Evolutionary conservation across 1,284 basidiomycete species (phyloP).

Genomic region (Mycena citricolor): DNA sequence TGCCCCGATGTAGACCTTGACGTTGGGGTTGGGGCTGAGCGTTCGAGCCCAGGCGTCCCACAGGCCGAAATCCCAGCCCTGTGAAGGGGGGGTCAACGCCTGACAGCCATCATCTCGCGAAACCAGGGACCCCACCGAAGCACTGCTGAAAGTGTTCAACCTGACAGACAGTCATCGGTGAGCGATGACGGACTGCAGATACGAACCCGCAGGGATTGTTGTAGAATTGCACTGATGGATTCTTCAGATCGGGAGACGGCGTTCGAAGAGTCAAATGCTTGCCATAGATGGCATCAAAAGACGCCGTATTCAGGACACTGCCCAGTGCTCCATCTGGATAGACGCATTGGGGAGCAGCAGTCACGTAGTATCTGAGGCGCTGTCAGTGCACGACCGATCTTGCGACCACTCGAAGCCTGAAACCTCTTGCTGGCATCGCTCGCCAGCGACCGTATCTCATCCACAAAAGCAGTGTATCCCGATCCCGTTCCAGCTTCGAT

Average conservation of each 20-base stretch:
- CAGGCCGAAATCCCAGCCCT: conserved; percentile 56
- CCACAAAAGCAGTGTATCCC: conserved; percentile 60
- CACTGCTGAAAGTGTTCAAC: conserved; percentile 9
- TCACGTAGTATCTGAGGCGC: conserved; percentile 58
- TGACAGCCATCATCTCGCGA: background rate
- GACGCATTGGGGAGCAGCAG: conserved; percentile 57
- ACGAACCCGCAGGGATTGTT: conserved; percentile 36
- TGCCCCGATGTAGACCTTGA: conserved; percentile 62
- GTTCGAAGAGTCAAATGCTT: conserved; percentile 26
- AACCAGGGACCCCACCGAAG: conserved; percentile 36
- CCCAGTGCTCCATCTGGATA: conserved; percentile 58
- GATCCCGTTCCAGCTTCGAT: conserved; percentile 62
- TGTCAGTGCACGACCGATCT: conserved; percentile 25
- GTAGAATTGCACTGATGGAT: conserved; percentile 36
- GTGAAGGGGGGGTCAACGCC: conserved; percentile 1
- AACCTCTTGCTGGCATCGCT: conserved; percentile 54
- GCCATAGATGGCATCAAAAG: conserved; percentile 64
- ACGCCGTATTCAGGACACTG: conserved; percentile 47
- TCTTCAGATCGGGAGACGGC: conserved; percentile 30
- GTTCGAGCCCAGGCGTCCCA: conserved; percentile 56
- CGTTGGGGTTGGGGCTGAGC: conserved; percentile 55
- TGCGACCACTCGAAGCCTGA: background rate
- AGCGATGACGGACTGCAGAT: background rate
- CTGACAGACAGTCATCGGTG: conserved; percentile 1
- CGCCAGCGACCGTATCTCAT: conserved; percentile 51